Evolutionary conservation across 495 filamentous ascomycete genomes (phyloP).

Genomic region (Bacidia gigantensis): DNA sequence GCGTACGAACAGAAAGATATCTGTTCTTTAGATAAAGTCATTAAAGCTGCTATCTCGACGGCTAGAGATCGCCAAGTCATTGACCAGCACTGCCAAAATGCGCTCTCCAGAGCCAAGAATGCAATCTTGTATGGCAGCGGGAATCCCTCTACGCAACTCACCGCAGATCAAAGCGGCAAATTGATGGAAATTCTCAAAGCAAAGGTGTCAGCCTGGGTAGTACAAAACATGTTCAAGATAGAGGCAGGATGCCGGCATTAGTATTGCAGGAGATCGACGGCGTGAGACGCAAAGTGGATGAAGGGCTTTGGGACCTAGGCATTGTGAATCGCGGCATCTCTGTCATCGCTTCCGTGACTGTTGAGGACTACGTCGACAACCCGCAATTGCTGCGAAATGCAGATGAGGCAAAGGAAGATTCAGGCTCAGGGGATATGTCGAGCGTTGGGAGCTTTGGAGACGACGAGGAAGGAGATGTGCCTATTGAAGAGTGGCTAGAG

Average conservation of each 20-base stretch:
- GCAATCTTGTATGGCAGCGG: neutral
- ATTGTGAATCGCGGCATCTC: neutral
- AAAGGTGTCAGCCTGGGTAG: neutral
- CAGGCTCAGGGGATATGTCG: neutral
- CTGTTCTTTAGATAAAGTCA: neutral
- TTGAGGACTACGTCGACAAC: neutral
- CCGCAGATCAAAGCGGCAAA: neutral
- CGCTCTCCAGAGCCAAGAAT: neutral
- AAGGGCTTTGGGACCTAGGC: neutral
- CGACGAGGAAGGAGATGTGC: neutral
- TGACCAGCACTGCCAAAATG: neutral
- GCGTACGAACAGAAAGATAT: neutral
- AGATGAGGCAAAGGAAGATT: neutral
- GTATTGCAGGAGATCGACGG: neutral
- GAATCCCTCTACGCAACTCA: neutral
- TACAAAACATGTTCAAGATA: neutral
- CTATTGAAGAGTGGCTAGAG: no score
- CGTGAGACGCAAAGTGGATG: neutral
- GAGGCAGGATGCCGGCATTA: neutral
- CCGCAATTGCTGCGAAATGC: neutral
- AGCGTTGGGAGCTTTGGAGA: neutral
- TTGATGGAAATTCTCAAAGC: neutral
- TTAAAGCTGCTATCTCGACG: neutral
- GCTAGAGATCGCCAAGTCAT: neutral
- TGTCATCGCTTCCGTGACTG: neutral